Evolutionary conservation across 352 stramenopile species (phyloP), one percentile per base, ranked within the genome.

Genomic region (Phytopythium sindhum): DNA sequence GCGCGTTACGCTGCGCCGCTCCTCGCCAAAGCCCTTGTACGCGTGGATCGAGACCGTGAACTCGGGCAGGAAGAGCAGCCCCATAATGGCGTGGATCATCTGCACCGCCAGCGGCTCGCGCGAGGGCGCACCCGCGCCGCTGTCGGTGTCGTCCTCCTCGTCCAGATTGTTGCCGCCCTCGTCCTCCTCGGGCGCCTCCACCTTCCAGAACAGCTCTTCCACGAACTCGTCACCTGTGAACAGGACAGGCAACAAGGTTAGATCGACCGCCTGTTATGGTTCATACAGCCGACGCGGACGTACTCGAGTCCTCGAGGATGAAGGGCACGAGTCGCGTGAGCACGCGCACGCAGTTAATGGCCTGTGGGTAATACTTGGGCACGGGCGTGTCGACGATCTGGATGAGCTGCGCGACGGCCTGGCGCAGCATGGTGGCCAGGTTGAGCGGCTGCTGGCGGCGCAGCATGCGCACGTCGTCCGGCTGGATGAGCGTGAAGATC

Each of bases 401-500:
- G 21, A 93, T 76, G 56, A 96, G 66, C 69, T 95, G 87, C 12
- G 78, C 84, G 23, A 95, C 85, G 6, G 86, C 85, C 61, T 94
- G 84, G 26, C 73, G 73, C 28, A 96, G 69, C 87, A 96, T 93
- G 37, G 86, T 94, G 55, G 81, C 84, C 56, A 96, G 63, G 67
- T 96, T 96, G 41, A 70, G 65, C 5, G 86, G 84, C 70, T 94
- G 85, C 65, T 96, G 86, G 60, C 88, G 85, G 4, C 85, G 85
- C 60, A 96, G 68, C 85, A 96, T 96, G 66, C 87, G 87, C 67
- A 96, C 86, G 60, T 96, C 87, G 37, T 96, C 87, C 6, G 86
- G 85, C 68, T 96, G 87, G 65, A 96, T 93, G 67, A 96, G 84
- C 70, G 86, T 94, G 70, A 94, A 94, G 72, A 96, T 93, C 66